Base-by-base conservation (phyloP, 345 rosid species). In the Barbarea vulgaris region DNA sequence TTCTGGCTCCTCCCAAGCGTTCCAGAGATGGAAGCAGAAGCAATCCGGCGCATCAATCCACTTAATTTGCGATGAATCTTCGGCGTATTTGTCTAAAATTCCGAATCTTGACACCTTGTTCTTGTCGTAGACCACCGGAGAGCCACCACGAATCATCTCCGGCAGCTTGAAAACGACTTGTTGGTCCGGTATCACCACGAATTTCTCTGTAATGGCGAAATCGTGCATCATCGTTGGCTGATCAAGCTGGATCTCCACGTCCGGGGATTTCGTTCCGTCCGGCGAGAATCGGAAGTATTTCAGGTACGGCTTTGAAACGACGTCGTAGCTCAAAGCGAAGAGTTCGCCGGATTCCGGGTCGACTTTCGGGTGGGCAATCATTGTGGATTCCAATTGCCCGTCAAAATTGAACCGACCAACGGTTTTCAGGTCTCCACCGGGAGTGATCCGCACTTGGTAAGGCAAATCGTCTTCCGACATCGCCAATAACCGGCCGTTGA, bases 1-100 rank as follows among this genome's bases (percentile, higher is more conserved):
- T 52, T 87, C 94, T 0, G 90, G 88, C 79, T 93, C 97, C 59
- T 93, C 97, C 97, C 97, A 93, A 4, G 97, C 94, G 72, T 93
- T 93, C 97, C 97, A 93, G 0, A 90, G 87, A 65, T 93, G 97
- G 83, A 93, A 93, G 75, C 97, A 93, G 86, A 93, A 93, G 83
- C 96, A 90, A 31, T 87, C 94, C 1, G 91, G 88, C 1, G 80
- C 89, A 19, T 93, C 88, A 65, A 93, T 83, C 96, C 96, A 93
- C 70, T 24, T 77, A 12, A 86, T 87, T 1, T 72, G 25, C 6
- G 83, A 62, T 4, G 85, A 83, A 7, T 79, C 75, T 1, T 65
- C 36, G 1, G 88, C 93, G 54, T 85, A 80, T 74, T 93, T 93
- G 78, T 84, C 86, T 14, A 93, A 18, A n/a, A 93, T 61, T 2